These are phyloP conservation scores for Globisporangium orthogonon DNA, from an alignment of 352 stramenopile genomes.

Conservation along the genomic window DNA sequence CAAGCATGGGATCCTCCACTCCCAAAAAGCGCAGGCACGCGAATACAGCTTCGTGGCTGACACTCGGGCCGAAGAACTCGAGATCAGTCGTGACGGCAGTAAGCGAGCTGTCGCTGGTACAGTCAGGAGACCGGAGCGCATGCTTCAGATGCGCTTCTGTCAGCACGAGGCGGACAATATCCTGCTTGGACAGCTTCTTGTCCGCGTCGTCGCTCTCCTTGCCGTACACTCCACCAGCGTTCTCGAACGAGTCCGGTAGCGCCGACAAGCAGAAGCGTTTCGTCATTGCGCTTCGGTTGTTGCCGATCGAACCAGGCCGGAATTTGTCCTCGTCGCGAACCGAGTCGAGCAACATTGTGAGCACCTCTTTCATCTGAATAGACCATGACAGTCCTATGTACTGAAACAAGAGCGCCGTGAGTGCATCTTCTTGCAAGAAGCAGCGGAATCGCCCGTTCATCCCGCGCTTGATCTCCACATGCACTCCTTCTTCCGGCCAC, in stretches of 20 bases:
- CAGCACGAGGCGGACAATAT: slow-evolving; percentile 35
- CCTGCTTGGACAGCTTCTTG: slow-evolving; percentile 23
- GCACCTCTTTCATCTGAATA: slow-evolving; percentile 16
- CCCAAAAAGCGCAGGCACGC: slow-evolving; percentile 31
- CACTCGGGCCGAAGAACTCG: slow-evolving; percentile 40
- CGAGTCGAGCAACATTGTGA: slow-evolving; percentile 22
- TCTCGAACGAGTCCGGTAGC: slow-evolving; percentile 16
- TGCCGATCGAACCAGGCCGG: not conserved
- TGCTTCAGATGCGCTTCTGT: slow-evolving; percentile 26
- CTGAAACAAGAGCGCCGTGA: slow-evolving; percentile 39
- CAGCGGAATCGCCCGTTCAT: slow-evolving; percentile 44
- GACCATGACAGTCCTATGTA: slow-evolving; percentile 33
- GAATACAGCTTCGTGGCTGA: slow-evolving; percentile 34
- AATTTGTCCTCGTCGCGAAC: slow-evolving; percentile 8
- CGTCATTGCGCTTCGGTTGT: slow-evolving; percentile 12
- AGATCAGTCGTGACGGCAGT: slow-evolving; percentile 39
- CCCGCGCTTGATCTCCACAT: slow-evolving; percentile 29
- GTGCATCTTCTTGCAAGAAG: slow-evolving; percentile 33
- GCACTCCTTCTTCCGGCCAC: slow-evolving; percentile 27
- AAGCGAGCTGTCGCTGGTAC: slow-evolving; percentile 12
- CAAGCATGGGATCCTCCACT: slow-evolving; percentile 21
- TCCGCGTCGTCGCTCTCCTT: slow-evolving; percentile 8
- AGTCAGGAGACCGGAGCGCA: slow-evolving; percentile 4
- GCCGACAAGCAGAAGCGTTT: slow-evolving; percentile 21
- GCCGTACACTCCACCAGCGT: slow-evolving; percentile 14